These are phyloP conservation scores for Xylaria intraflava DNA, from an alignment of 495 filamentous ascomycete species.

Conservation along the genomic window DNA sequence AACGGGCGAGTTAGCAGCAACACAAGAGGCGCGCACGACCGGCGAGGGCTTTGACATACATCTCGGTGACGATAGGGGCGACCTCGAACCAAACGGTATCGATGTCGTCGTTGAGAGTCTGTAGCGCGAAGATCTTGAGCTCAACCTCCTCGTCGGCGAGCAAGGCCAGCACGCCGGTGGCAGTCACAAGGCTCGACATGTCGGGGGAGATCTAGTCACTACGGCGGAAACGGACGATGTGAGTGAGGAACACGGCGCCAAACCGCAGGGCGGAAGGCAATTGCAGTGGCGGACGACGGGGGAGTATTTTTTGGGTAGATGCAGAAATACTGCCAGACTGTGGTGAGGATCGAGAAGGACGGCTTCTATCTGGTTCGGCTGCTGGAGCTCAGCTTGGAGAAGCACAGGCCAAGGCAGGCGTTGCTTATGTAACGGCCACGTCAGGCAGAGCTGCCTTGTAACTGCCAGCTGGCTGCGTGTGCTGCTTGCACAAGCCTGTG, in stretches of 20 bases:
- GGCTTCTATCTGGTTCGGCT: too few species aligned
- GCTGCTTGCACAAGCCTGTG: too few species aligned
- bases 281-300: too few species aligned
- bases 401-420: too few species aligned
- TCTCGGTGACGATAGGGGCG: conserved; percentile 81
- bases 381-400: too few species aligned
- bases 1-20: conserved; percentile 14
- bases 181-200: conserved; percentile 93
- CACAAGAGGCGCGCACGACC: neutral
- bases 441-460: too few species aligned
- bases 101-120: conserved; percentile 90
- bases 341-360: too few species aligned
- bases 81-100: conserved; percentile 97
- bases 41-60: conserved; percentile 52
- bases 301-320: too few species aligned
- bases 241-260: neutral
- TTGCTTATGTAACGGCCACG: too few species aligned
- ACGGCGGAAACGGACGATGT: neutral
- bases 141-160: conserved; percentile 89
- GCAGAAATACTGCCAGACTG: too few species aligned
- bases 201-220: conserved; percentile 12
- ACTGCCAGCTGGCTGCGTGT: too few species aligned
- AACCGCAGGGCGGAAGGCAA: neutral
- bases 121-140: conserved; percentile 87
- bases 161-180: conserved; percentile 90